Evolutionary conservation across 2,329 filamentous ascomycete species (phyloP).

Genomic region (Aureobasidium subglaciale): DNA sequence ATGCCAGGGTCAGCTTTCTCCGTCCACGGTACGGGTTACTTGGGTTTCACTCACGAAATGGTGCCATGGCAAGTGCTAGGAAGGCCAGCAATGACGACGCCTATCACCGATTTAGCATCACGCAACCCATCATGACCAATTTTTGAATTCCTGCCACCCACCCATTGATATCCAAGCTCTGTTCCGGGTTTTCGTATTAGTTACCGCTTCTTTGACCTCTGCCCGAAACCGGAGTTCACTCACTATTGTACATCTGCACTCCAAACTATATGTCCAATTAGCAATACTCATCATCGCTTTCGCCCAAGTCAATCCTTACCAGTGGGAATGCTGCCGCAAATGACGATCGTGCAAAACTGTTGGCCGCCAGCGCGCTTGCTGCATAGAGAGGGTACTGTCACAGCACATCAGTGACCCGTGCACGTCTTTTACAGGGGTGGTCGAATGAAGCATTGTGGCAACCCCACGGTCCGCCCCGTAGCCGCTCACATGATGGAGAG

Average conservation of each 20-base stretch:
- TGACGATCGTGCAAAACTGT: slow-evolving; percentile 42
- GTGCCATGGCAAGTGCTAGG: slow-evolving; percentile 43
- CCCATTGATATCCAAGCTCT: slow-evolving; percentile 45
- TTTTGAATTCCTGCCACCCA: slow-evolving; percentile 29
- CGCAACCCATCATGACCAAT: background rate
- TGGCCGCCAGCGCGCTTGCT: slow-evolving; percentile 44
- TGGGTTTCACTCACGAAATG: slow-evolving; percentile 29
- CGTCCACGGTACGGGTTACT: slow-evolving; percentile 21
- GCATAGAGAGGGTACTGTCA: slow-evolving; percentile 43
- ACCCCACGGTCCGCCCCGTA: slow-evolving; percentile 6
- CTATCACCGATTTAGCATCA: slow-evolving; percentile 10
- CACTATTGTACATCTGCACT: slow-evolving; percentile 47
- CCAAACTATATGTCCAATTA: slow-evolving; percentile 34
- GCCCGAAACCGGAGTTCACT: slow-evolving; percentile 24
- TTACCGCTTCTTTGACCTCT: slow-evolving; percentile 32
- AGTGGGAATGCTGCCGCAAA: slow-evolving; percentile 43
- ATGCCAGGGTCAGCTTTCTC: slow-evolving; percentile 19
- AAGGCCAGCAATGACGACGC: slow-evolving; percentile 28
- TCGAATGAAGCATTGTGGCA: slow-evolving; percentile 13
- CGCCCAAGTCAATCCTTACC: background rate
- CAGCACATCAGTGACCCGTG: background rate
- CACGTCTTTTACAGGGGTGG: background rate
- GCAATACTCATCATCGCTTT: background rate
- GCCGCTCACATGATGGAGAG: background rate
- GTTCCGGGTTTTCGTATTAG: slow-evolving; percentile 28